phyloP scores from a whole-genome alignment of 768 basidiomycete species.

The Lenzites betulinus region DNA sequence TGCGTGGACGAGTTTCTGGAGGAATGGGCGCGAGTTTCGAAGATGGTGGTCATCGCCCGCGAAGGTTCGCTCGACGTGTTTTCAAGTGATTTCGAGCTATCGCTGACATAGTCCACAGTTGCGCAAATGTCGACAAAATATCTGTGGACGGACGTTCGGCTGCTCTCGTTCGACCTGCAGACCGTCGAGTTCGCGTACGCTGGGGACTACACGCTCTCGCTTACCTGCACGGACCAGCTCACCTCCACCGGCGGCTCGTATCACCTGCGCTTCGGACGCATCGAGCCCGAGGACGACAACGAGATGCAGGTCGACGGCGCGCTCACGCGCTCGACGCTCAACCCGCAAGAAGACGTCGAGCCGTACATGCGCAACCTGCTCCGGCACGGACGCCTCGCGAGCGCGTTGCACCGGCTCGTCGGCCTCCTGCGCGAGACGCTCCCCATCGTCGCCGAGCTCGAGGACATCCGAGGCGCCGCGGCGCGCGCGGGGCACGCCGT shows the following conservation, averaged over 20 bases:
- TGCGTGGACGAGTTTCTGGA: constrained; percentile 91
- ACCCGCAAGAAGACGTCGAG: constrained; percentile 82
- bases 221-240: constrained; percentile 77
- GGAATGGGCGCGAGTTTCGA: constrained; percentile 91
- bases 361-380: constrained; percentile 73
- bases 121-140: constrained; percentile 79
- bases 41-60: constrained; percentile 91
- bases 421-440: constrained; percentile 73
- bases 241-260: constrained; percentile 70
- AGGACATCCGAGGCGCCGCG: constrained; percentile 45
- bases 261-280: constrained; percentile 70
- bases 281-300: constrained; percentile 26
- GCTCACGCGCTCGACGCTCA: constrained; percentile 38
- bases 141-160: constrained; percentile 72
- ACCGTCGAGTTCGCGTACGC: constrained; percentile 90
- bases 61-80: constrained; percentile 55
- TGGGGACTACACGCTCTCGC: constrained; percentile 71
- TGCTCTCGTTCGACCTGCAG: constrained; percentile 88
- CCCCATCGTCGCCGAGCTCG: constrained; percentile 73
- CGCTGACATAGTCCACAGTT: constrained; percentile 45
- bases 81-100: not conserved
- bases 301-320: constrained; percentile 26
- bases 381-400: constrained; percentile 64
- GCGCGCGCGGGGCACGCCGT: constrained; percentile 40
- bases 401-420: constrained; percentile 67